A percentile compares a stretch with the other conserved stretches of the same genome.
Evolutionary conservation across 176 grass and related monocot genomes (phyloP).

Genomic region (Luzula sylvatica): DNA sequence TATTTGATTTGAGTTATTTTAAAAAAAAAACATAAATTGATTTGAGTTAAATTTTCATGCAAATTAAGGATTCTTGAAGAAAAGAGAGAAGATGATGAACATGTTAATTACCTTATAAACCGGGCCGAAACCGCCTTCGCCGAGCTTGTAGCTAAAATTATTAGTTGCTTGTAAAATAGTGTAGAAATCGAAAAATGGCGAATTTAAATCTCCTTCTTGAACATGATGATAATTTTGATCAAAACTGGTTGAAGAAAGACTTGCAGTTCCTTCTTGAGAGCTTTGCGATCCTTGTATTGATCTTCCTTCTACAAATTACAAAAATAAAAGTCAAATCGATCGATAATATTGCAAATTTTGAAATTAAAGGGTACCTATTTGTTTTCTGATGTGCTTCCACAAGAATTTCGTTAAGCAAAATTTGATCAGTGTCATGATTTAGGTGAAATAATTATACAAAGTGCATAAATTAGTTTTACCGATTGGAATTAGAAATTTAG

Average conservation of each 20-base stretch:
- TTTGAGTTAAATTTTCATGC: not conserved
- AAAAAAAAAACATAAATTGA: slow-evolving; percentile 3
- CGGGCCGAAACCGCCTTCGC: slow-evolving; percentile 53
- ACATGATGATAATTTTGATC: slow-evolving; percentile 12
- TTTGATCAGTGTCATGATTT: too few relatives aligned
- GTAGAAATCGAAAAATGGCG: slow-evolving; percentile 46
- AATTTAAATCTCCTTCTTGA: slow-evolving; percentile 21
- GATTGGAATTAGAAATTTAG: too few relatives aligned
- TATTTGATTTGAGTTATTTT: too few relatives aligned
- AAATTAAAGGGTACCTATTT: slow-evolving; percentile 31
- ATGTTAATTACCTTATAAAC: slow-evolving; percentile 59
- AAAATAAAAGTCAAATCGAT: not conserved
- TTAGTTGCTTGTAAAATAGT: slow-evolving; percentile 40
- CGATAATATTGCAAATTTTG: not conserved
- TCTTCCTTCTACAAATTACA: slow-evolving; percentile 6
- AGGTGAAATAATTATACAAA: too few relatives aligned
- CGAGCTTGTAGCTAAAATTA: slow-evolving; percentile 58
- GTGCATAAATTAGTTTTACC: too few relatives aligned
- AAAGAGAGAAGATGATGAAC: not conserved
- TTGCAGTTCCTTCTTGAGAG: slow-evolving; percentile 13
- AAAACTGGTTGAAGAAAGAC: slow-evolving; percentile 18
- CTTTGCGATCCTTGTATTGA: slow-evolving; percentile 7
- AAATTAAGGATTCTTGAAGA: not conserved
- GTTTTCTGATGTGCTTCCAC: slow-evolving; percentile 38
- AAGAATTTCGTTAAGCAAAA: slow-evolving; percentile 33